Evolutionary conservation across 2,329 filamentous ascomycete species (phyloP).

Genomic region (Penicillium olsonii): DNA sequence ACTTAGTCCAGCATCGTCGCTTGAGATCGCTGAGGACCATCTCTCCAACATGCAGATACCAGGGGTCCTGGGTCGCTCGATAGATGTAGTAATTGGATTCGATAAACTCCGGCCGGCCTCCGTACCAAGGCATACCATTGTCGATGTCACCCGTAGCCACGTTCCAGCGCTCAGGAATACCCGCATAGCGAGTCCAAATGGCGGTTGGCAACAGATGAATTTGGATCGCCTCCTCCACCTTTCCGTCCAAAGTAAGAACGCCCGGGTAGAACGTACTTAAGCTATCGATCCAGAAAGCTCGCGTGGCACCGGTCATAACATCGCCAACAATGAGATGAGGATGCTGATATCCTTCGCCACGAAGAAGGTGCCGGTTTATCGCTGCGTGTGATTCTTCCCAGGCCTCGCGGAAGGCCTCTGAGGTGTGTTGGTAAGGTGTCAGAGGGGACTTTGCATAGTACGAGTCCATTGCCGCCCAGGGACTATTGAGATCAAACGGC

Average conservation of each 20-base stretch:
- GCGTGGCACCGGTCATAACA: constrained; percentile 79
- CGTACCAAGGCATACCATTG: constrained; percentile 89
- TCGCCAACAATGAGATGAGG: constrained; percentile 94
- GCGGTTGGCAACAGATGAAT: constrained; percentile 89
- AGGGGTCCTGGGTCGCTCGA: constrained; percentile 87
- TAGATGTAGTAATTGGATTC: constrained; percentile 98
- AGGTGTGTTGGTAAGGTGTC: constrained; percentile 65
- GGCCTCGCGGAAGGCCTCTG: constrained; percentile 75
- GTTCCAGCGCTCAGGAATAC: constrained; percentile 92
- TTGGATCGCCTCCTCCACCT: constrained; percentile 86
- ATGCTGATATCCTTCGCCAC: constrained; percentile 71
- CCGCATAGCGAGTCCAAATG: constrained; percentile 92
- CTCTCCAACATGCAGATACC: constrained; percentile 94
- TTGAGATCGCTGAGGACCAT: constrained; percentile 91
- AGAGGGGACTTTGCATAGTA: constrained; percentile 61
- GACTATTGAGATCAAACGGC: constrained; percentile 37
- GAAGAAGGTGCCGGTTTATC: constrained; percentile 89
- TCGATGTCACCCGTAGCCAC: constrained; percentile 81
- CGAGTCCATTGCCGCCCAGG: constrained; percentile 58
- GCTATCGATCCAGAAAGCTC: constrained; percentile 94
- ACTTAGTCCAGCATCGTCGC: constrained; percentile 82
- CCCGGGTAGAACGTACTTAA: constrained; percentile 94
- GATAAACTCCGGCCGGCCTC: constrained; percentile 91
- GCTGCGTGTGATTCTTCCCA: constrained; percentile 86
- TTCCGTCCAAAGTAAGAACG: constrained; percentile 78